Conservation (phyloP, 1,284 basidiomycete genomes). For the Salmacisia buchloeana region DNA sequence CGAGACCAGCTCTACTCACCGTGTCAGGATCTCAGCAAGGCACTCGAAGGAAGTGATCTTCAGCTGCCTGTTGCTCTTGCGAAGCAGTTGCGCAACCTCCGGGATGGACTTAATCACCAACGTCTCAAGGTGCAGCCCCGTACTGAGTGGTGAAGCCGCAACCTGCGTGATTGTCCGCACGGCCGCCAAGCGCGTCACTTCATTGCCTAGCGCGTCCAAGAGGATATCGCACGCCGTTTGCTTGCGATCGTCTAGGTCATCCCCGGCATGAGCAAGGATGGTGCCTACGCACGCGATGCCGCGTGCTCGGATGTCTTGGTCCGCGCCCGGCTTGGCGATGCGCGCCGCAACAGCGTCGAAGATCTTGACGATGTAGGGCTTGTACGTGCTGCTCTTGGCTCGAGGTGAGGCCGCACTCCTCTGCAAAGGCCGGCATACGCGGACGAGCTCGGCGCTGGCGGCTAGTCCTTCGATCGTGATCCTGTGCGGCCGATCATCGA, state of each 20-base stretch:
- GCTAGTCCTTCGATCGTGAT: constrained; percentile 59
- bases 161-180: constrained; percentile 54
- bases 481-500: constrained; percentile 56
- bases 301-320: constrained; percentile 78
- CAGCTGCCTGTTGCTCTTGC: constrained; percentile 70
- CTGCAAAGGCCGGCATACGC: constrained; percentile 5
- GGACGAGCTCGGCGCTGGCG: constrained; percentile 54
- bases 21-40: constrained; percentile 66
- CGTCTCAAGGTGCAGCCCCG: constrained; percentile 6
- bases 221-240: constrained; percentile 61
- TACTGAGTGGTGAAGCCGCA: background rate
- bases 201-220: constrained; percentile 64
- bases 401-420: background rate
- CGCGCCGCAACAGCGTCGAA: constrained; percentile 69
- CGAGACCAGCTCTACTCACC: constrained; percentile 53
- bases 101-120: constrained; percentile 49
- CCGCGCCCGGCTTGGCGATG: constrained; percentile 73
- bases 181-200: constrained; percentile 55
- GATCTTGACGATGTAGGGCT: constrained; percentile 50
- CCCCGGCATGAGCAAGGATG: constrained; percentile 77
- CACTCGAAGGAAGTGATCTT: constrained; percentile 76
- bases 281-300: constrained; percentile 79
- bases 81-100: constrained; percentile 71
- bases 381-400: constrained; percentile 17
- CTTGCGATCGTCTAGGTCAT: constrained; percentile 56